Percentiles rank a stretch among this genome's conserved stretches.
These are phyloP conservation scores for Penicillium aurantiogriseum DNA, from an alignment of 2,329 filamentous ascomycete genomes.

Conservation along the genomic window DNA sequence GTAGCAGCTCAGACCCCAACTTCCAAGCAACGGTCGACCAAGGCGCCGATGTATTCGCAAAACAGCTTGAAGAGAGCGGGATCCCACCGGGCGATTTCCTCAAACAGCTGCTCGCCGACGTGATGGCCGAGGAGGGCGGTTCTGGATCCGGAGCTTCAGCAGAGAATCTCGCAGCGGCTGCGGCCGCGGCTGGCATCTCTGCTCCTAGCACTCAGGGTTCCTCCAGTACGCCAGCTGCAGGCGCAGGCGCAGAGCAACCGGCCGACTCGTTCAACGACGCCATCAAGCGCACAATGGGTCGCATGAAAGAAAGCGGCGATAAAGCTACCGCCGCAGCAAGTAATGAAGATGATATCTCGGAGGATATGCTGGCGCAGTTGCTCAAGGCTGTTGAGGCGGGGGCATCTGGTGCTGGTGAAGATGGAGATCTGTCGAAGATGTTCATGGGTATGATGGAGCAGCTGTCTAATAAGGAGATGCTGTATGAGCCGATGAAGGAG, in stretches of 20 bases:
- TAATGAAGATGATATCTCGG: conserved; percentile 59
- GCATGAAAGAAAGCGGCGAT: conserved; percentile 86
- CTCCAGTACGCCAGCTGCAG: background rate
- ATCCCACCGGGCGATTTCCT: conserved; percentile 37
- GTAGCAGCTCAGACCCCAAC: conserved; percentile 19
- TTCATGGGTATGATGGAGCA: conserved; percentile 99
- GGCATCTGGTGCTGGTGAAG: conserved; percentile 56
- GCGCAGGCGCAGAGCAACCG: conserved; percentile 27
- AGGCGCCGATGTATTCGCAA: conserved; percentile 37
- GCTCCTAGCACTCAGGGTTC: background rate
- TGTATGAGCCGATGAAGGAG: conserved; percentile 99
- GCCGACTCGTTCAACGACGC: conserved; percentile 84
- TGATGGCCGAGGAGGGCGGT: conserved; percentile 32
- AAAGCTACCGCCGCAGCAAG: conserved; percentile 74
- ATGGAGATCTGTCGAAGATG: conserved; percentile 92
- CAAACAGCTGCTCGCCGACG: conserved; percentile 37
- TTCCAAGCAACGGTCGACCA: conserved; percentile 31
- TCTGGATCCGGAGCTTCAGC: conserved; percentile 4
- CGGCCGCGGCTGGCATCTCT: conserved; percentile 12
- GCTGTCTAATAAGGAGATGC: conserved; percentile 93
- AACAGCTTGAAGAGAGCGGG: conserved; percentile 36
- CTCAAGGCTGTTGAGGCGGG: conserved; percentile 80
- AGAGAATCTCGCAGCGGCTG: conserved; percentile 24
- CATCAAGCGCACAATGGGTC: conserved; percentile 90
- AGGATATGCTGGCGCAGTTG: conserved; percentile 89